Evolutionary conservation across 2,329 filamentous ascomycete species (phyloP).

Genomic region (Hirsutella thompsonii): DNA sequence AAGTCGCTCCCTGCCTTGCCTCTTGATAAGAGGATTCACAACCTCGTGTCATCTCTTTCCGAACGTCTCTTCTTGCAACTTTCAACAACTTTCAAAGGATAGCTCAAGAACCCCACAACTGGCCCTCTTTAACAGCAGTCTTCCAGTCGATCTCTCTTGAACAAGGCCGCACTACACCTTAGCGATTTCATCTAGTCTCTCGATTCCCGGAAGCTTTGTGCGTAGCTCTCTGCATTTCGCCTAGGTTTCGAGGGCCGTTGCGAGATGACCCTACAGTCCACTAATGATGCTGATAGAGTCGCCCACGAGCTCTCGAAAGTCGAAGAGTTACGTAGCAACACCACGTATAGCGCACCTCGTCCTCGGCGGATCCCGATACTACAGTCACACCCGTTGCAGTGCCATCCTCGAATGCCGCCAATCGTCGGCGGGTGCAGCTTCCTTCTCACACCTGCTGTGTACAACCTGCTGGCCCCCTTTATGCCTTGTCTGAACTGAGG

Average conservation of each 20-base stretch:
- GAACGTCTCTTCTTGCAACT: neutral
- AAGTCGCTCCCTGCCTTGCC: conserved; percentile 1
- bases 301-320: neutral
- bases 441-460: conserved; percentile 1
- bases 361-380: neutral
- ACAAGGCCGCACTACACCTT: too few species aligned
- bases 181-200: too few species aligned
- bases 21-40: neutral
- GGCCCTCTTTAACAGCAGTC: too few species aligned
- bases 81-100: too few species aligned
- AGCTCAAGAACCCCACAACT: too few species aligned
- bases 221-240: too few species aligned
- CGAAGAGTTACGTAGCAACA: neutral
- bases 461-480: neutral
- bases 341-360: neutral
- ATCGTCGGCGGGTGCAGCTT: conserved; percentile 3
- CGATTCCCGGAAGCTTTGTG: too few species aligned
- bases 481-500: neutral
- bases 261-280: too few species aligned
- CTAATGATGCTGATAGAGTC: neutral
- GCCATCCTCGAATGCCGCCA: conserved; percentile 1
- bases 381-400: conserved; percentile 1
- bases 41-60: neutral
- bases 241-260: too few species aligned
- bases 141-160: too few species aligned